These are phyloP conservation scores for Backusella morwellensis DNA, from an alignment of 192 early-diverging fungal species.

Conservation along the genomic window DNA sequence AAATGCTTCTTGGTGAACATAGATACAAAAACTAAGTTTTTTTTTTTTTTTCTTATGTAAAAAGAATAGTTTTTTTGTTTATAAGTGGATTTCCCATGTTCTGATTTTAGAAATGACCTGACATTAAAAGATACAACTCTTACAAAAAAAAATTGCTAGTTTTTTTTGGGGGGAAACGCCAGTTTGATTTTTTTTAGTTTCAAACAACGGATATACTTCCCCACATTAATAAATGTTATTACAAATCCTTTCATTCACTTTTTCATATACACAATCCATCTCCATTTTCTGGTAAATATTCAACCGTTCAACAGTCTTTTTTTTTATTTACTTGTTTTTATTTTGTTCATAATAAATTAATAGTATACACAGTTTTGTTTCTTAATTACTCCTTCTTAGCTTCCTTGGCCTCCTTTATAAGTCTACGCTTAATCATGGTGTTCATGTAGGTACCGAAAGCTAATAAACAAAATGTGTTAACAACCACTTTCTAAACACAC, in stretches of 20 bases:
- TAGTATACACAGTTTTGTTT: not conserved
- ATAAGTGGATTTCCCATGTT: not conserved
- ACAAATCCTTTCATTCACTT: not conserved
- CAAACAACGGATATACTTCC: not conserved
- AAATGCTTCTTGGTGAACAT: not conserved
- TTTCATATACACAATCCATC: not conserved
- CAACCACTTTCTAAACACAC: not conserved
- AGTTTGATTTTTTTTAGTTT: not conserved
- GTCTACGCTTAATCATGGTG: conserved; percentile 64
- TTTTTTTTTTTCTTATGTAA: not conserved
- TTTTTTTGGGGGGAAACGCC: not conserved
- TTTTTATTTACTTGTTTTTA: not conserved
- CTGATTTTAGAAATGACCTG: not conserved
- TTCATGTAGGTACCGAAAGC: conserved; percentile 75
- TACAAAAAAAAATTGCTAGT: not conserved
- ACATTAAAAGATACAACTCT: not conserved
- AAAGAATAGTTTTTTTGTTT: not conserved
- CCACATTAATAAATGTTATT: not conserved
- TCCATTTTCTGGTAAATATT: not conserved
- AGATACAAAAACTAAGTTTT: too few species aligned
- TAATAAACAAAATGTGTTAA: conserved; percentile 8
- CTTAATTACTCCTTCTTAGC: not conserved
- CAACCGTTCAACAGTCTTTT: not conserved
- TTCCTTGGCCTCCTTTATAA: conserved; percentile 23
- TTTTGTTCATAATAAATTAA: not conserved